These are phyloP conservation scores for Apiotrichum laibachii DNA, from an alignment of 1,284 basidiomycete species.

Conservation along the genomic window DNA sequence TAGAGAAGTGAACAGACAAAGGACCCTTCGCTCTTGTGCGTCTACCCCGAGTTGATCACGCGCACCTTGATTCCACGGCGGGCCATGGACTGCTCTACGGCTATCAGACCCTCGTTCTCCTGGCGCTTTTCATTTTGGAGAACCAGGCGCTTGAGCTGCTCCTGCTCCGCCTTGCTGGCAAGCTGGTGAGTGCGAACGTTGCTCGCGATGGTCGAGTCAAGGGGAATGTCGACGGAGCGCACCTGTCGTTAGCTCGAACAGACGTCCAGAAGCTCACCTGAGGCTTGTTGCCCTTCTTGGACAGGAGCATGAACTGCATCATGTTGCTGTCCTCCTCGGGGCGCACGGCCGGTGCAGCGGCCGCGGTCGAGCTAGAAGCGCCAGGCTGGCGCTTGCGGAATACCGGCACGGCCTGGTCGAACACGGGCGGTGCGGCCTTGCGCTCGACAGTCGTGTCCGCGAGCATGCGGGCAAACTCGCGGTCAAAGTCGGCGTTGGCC, in stretches of 20 bases:
- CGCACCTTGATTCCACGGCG: constrained; percentile 39
- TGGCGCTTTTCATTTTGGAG: constrained; percentile 54
- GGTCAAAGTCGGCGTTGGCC: constrained; percentile 88
- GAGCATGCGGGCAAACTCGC: constrained; percentile 92
- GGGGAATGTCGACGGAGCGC: constrained; percentile 79
- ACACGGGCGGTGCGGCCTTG: constrained; percentile 75
- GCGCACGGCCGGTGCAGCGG: neutral
- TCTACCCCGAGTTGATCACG: constrained; percentile 24
- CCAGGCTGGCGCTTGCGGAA: constrained; percentile 64
- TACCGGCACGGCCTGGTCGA: constrained; percentile 72
- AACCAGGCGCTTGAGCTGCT: constrained; percentile 86
- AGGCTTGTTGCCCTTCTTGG: constrained; percentile 90
- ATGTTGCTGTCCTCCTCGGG: constrained; percentile 33
- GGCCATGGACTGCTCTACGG: constrained; percentile 37
- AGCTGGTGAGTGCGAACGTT: constrained; percentile 85
- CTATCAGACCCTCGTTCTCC: constrained; percentile 26
- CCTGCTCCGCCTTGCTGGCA: constrained; percentile 89
- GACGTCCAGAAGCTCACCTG: constrained; percentile 59
- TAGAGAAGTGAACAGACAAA: too few relatives aligned
- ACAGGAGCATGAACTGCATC: constrained; percentile 92
- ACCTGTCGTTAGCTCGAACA: constrained; percentile 55
- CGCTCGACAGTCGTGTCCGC: constrained; percentile 78
- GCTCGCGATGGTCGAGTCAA: constrained; percentile 78
- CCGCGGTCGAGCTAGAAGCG: constrained; percentile 38
- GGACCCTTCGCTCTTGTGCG: too few relatives aligned